Evolutionary conservation across 2,329 filamentous ascomycete genomes (phyloP).

Genomic region (Arthrobotrys sphaeroides): DNA sequence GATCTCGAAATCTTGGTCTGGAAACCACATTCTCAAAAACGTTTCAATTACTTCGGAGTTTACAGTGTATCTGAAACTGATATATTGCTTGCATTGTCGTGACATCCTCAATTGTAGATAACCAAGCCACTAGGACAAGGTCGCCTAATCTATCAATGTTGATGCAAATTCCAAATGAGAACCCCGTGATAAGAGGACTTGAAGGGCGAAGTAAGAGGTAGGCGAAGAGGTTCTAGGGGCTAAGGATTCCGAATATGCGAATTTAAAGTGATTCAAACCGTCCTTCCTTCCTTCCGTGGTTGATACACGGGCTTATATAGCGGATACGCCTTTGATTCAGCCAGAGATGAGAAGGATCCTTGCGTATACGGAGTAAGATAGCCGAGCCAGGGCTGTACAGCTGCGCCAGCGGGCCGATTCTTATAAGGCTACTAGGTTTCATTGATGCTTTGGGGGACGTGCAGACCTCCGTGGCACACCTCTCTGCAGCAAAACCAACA

Average conservation of each 20-base stretch:
- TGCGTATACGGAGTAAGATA: background rate
- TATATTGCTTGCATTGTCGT: background rate
- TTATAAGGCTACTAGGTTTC: no score
- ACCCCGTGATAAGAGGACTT: no score
- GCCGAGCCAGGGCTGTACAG: background rate
- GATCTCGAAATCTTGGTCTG: background rate
- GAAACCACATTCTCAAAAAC: background rate
- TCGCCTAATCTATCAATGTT: no score
- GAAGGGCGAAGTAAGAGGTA: background rate
- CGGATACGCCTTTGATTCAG: background rate
- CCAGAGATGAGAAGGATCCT: background rate
- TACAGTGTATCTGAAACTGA: background rate
- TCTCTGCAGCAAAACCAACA: no score
- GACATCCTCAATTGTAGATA: background rate
- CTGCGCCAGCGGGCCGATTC: no score
- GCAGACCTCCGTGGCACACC: no score
- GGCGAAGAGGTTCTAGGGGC: no score
- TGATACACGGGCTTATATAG: background rate
- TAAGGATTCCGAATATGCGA: no score
- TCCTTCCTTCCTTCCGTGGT: no score
- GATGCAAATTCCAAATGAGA: no score
- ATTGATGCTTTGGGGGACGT: no score
- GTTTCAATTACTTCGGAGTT: background rate
- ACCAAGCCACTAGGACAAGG: background rate
- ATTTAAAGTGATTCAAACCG: background rate